Percentiles rank a stretch among this genome's conserved stretches.
Evolutionary conservation across 2,329 filamentous ascomycete genomes (phyloP).

Genomic region (Aaosphaeria pasadenensis): DNA sequence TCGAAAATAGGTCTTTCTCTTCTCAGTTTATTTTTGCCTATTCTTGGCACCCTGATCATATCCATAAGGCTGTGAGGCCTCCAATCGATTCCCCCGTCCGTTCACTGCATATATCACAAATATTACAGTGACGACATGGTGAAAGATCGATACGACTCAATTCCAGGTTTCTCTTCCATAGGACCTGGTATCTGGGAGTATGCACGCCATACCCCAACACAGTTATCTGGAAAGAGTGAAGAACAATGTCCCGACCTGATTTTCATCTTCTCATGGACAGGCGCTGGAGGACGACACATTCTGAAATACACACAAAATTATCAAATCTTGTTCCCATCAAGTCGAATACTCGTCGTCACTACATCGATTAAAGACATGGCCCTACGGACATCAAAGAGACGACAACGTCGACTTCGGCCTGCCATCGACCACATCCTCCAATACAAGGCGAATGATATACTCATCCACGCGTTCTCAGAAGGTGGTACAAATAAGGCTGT

Average conservation of each 20-base stretch:
- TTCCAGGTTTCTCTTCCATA: conserved; percentile 13
- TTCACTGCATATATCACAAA: too few species aligned
- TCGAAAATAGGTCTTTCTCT: too few species aligned
- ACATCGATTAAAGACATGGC: conserved; percentile 5
- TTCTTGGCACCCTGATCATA: too few species aligned
- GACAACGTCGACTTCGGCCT: conserved; percentile 16
- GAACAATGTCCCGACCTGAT: conserved; percentile 16
- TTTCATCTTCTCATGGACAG: conserved; percentile 26
- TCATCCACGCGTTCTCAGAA: conserved; percentile 27
- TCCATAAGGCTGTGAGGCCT: too few species aligned
- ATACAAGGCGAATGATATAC: conserved; percentile 2
- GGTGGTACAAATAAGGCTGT: conserved; percentile 26
- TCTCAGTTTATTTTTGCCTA: too few species aligned
- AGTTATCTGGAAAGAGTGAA: neutral
- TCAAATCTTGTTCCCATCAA: conserved; percentile 17
- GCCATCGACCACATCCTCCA: conserved; percentile 15
- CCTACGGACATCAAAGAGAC: conserved; percentile 9
- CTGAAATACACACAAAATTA: conserved; percentile 23
- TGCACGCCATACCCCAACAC: conserved; percentile 1
- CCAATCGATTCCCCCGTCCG: too few species aligned
- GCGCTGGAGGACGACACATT: conserved; percentile 20
- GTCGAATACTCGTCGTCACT: conserved; percentile 23
- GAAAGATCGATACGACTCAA: neutral
- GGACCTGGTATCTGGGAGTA: conserved; percentile 15
- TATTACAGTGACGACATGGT: neutral